Percentiles rank a stretch among this genome's conserved stretches.
phyloP scores from a whole-genome alignment of 2,329 filamentous ascomycete species.

The Stylonectria norvegica region DNA sequence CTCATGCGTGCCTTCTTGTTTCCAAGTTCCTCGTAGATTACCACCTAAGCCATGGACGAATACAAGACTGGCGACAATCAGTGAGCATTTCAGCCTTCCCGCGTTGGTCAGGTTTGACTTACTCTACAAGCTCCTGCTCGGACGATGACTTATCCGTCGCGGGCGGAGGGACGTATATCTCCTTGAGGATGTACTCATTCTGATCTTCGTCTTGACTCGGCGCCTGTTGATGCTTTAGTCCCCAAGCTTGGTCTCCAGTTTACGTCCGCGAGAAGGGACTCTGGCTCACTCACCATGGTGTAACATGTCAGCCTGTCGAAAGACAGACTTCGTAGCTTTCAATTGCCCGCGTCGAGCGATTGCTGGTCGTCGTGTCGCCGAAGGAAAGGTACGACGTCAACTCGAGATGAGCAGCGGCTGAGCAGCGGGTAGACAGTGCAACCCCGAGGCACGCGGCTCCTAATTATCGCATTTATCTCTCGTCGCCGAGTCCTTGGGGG shows the following conservation, averaged over 20 bases:
- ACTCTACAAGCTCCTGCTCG: slow-evolving; percentile 15
- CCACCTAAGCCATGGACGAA: slow-evolving; percentile 17
- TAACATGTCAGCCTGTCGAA: slow-evolving; percentile 2
- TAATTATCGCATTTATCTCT: slow-evolving; percentile 2
- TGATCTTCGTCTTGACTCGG: slow-evolving; percentile 6
- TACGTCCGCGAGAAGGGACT: not conserved
- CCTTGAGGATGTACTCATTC: slow-evolving; percentile 19
- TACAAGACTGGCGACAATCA: slow-evolving; percentile 9
- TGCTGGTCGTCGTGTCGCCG: not conserved
- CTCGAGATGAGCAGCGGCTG: too few species aligned
- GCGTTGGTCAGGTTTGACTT: not conserved
- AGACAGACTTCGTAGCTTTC: slow-evolving; percentile 4
- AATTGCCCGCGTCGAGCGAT: slow-evolving; percentile 5
- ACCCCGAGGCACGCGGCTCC: not conserved
- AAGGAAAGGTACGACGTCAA: too few species aligned
- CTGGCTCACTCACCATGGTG: slow-evolving; percentile 4
- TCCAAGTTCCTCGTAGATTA: slow-evolving; percentile 15
- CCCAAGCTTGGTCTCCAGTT: not conserved
- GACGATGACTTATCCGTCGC: not conserved
- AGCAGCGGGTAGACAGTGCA: too few species aligned
- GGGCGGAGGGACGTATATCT: slow-evolving; percentile 13
- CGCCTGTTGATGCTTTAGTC: slow-evolving; percentile 6
- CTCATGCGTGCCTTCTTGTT: slow-evolving; percentile 13
- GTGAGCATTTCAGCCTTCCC: not conserved
- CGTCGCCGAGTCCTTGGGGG: slow-evolving; percentile 2